Percentiles rank a stretch among this genome's conserved stretches.
Evolutionary conservation across 805 yeast species (phyloP).

Genomic region (Kodamaea kakaduensis): DNA sequence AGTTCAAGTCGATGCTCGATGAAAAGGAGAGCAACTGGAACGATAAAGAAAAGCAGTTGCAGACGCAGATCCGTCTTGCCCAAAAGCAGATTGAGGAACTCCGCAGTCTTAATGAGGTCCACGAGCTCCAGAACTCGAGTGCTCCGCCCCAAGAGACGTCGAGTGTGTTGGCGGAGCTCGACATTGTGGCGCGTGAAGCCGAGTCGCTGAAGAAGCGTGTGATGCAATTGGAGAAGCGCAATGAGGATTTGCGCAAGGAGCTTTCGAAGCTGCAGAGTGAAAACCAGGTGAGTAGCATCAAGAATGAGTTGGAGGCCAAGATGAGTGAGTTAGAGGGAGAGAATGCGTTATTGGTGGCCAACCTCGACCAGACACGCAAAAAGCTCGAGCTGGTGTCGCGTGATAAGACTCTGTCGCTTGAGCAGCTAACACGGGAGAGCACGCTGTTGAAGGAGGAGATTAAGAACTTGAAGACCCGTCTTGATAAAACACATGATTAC

Average conservation of each 20-base stretch:
- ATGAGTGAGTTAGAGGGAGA: conserved; percentile 62
- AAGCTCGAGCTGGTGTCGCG: conserved; percentile 19
- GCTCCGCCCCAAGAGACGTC: conserved; percentile 27
- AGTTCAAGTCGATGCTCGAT: conserved; percentile 60
- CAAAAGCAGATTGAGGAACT: conserved; percentile 60
- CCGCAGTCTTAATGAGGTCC: conserved; percentile 59
- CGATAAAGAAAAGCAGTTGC: conserved; percentile 49
- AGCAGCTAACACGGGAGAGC: conserved; percentile 43
- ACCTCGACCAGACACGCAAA: conserved; percentile 48
- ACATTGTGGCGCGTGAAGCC: conserved; percentile 68
- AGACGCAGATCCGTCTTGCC: conserved; percentile 48
- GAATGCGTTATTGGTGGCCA: conserved; percentile 58
- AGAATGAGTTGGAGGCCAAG: conserved; percentile 42
- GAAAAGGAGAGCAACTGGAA: conserved; percentile 73
- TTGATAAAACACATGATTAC: conserved; percentile 60
- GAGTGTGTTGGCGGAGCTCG: conserved; percentile 49
- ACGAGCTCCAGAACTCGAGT: conserved; percentile 52
- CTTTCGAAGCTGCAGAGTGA: conserved; percentile 53
- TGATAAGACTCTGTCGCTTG: conserved; percentile 31
- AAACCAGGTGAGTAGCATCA: conserved; percentile 36
- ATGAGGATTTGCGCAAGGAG: conserved; percentile 67
- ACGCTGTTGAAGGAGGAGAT: conserved; percentile 48
- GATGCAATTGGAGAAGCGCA: conserved; percentile 69
- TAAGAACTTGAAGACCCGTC: conserved; percentile 44
- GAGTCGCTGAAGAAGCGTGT: conserved; percentile 66